Evolutionary conservation across 306 rosid species (phyloP), one percentile per base, ranked within the genome.

Genomic region (Castanopsis chinensis): DNA sequence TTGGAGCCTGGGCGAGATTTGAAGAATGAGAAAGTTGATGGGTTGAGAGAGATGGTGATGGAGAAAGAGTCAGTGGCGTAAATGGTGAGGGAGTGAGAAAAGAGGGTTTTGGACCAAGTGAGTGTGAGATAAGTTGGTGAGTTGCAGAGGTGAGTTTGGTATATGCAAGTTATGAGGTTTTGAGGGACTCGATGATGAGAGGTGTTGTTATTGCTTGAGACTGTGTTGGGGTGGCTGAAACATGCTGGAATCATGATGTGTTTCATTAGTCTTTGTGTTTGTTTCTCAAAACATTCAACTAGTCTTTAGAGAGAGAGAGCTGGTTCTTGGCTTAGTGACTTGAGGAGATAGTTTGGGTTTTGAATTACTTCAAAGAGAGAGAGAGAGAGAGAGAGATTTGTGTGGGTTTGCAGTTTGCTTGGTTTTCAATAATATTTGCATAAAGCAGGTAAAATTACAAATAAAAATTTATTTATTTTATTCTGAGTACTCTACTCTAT

Each of bases 171-270:
- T 18, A 89, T 83, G 14, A 92, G 82, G 72, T 83, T 86, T 55
- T 88, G 97, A 2, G 90, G 89, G 65, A 68, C 76, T 77, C 83
- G 84, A 45, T 45, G 52, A 45, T 45, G 0, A 45, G 14, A 45
- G 52, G 52, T 45, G 14, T 11, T 45, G 52, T 3, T 43, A 75
- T n/a, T 73, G 85, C 82, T 86, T 76, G 91, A 54, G 49, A 85
- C 70, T 32, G 88, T 56, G 83, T 79, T 88, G 72, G 94, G 92
- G 37, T 88, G 96, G 93, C 92, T 88, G 89, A 92, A 92, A 83
- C 97, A 92, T 71, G 86, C 81, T 68, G 91, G 96, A 87, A 91
- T 90, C 96, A 92, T 90, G 61, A 76, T 82, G 78, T 78, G 78
- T 78, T 75, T 67, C 37, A 59, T 65, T 35, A 35, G 52, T 10